These are phyloP conservation scores for Delonix regia DNA, from an alignment of 306 rosid species.

Conservation along the genomic window DNA sequence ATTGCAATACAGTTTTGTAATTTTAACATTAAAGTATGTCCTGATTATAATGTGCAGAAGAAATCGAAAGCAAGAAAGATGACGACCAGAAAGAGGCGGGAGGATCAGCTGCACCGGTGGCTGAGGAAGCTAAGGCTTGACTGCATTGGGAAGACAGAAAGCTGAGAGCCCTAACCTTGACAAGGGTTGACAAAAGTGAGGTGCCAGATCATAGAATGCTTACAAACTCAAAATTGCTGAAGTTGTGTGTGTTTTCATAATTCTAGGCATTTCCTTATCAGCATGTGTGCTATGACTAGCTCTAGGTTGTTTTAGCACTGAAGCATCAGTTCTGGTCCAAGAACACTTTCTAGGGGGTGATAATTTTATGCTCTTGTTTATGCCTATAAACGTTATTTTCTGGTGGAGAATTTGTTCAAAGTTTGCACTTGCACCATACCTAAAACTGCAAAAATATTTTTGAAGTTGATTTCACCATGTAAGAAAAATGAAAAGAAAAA, in stretches of 20 bases:
- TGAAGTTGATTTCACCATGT: not conserved
- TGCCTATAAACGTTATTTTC: not conserved
- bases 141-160: not conserved
- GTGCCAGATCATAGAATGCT: not conserved
- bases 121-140: constrained; percentile 32
- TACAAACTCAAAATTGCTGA: not conserved
- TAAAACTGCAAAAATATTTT: too few species aligned
- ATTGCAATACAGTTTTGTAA: not conserved
- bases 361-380: not conserved
- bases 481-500: not conserved
- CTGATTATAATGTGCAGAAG: not conserved
- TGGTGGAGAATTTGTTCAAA: not conserved
- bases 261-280: not conserved
- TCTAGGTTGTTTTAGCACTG: not conserved
- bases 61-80: not conserved
- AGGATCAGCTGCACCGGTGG: not conserved
- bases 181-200: not conserved
- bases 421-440: not conserved
- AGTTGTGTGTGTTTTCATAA: not conserved
- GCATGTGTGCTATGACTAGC: not conserved
- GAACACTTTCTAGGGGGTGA: not conserved
- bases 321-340: not conserved
- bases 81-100: not conserved
- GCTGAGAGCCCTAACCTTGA: not conserved
- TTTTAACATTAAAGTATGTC: not conserved